phyloP scores from a whole-genome alignment of 176 grass and related monocot species.

The Triticum dicoccoides region DNA sequence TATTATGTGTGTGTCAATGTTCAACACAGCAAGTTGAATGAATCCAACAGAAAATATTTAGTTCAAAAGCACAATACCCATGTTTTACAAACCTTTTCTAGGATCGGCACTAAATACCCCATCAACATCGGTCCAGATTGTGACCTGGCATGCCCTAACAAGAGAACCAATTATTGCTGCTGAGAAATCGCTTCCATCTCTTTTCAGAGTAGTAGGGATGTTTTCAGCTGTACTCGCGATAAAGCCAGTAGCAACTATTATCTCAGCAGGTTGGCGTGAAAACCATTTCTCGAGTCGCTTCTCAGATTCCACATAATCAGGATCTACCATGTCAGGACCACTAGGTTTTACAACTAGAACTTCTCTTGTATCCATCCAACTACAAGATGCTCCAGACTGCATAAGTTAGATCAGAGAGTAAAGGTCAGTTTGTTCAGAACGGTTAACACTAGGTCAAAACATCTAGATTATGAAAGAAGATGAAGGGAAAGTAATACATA shows the following conservation, averaged over 20 bases:
- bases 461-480: not conserved
- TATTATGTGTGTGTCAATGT: not conserved
- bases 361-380: slow-evolving; percentile 99
- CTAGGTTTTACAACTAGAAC: slow-evolving; percentile 85
- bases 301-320: slow-evolving; percentile 82
- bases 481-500: slow-evolving; percentile 10
- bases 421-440: slow-evolving; percentile 43
- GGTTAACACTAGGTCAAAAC: not conserved
- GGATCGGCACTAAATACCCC: slow-evolving; percentile 98
- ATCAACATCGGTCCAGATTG: slow-evolving; percentile 99
- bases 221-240: slow-evolving; percentile 80
- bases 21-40: slow-evolving; percentile 6
- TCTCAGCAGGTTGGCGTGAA: slow-evolving; percentile 54
- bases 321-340: slow-evolving; percentile 81
- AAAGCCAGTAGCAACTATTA: slow-evolving; percentile 92
- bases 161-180: slow-evolving; percentile 91
- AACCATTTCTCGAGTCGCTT: slow-evolving; percentile 89
- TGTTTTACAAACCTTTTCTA: slow-evolving; percentile 81
- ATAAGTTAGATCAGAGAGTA: slow-evolving; percentile 36
- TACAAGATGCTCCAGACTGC: slow-evolving; percentile 75
- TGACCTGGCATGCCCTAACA: slow-evolving; percentile 73
- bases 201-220: slow-evolving; percentile 89
- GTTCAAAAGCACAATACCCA: not conserved
- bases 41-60: not conserved
- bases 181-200: slow-evolving; percentile 98